Evolutionary conservation across 768 basidiomycete genomes (phyloP), one percentile per base, ranked within the genome.

Genomic region (Pholiota conissans): DNA sequence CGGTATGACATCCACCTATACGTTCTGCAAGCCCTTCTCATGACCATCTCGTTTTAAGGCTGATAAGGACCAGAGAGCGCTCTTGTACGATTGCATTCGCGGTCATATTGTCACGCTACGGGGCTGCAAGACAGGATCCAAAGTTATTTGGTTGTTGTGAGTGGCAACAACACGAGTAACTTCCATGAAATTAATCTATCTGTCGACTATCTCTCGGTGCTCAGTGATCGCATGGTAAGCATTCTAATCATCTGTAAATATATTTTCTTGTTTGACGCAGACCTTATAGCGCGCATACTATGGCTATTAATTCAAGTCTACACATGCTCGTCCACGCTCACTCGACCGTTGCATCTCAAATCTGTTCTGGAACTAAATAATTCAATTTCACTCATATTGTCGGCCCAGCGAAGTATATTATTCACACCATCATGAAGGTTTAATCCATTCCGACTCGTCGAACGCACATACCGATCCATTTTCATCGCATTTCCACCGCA

Each of bases 21-120:
- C 42, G 58, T 16, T 52, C 50, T 70, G 40, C 61, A 39, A 29
- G 14, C 28, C 46, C 49, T 16, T 28, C 2, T 34, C 18, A 24
- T 49, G 20, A n/a, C n/a, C n/a, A n/a, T n/a, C n/a, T n/a, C n/a
- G n/a, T n/a, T n/a, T n/a, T 18, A 52, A 92, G 91, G 90, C 89
- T 53, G 90, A 92, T 72, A 91, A 92, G 70, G 92, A 93, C 52
- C 92, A 94, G 68, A 85, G 92, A 20, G 84, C 87, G 2, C 71
- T 86, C 58, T 76, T 94, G 32, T 93, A 92, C 65, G 91, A 93
- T 40, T 92, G 92, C 64, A 92, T 93, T 61, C 81, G 88, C 35
- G 90, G 90, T 3, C 91, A 93, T 66, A 92, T 93, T 61, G 91
- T 93, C 47, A 93, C 91, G 27, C 78, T 94, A n/a, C 84, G 92